Conservation (phyloP, 2,329 filamentous ascomycete genomes). For the Atkinsonella hypoxylon region DNA sequence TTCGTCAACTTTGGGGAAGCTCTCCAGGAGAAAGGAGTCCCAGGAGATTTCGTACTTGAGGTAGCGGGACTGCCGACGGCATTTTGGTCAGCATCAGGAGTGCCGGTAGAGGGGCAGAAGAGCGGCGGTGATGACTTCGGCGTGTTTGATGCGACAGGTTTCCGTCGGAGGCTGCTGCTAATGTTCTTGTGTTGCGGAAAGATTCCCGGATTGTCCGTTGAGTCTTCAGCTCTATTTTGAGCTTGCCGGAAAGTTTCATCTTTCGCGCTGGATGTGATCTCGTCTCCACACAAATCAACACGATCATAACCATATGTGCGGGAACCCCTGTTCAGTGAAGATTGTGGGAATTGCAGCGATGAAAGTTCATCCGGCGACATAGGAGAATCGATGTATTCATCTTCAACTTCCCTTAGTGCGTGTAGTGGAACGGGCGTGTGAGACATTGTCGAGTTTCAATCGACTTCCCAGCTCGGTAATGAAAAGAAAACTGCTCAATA, state of each 20-base stretch:
- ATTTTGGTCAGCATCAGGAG: neutral
- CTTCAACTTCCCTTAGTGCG: neutral
- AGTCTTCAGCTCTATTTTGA: neutral
- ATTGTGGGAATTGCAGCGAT: neutral
- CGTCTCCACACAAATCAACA: neutral
- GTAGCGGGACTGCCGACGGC: neutral
- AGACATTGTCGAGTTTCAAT: neutral
- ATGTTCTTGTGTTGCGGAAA: neutral
- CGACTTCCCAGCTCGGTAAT: neutral
- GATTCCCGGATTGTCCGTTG: neutral
- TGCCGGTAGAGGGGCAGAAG: neutral
- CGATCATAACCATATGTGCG: neutral
- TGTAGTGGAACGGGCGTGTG: neutral
- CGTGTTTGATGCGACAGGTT: neutral
- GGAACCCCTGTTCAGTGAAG: neutral
- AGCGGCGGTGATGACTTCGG: neutral
- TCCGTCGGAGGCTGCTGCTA: neutral
- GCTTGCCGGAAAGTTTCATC: neutral
- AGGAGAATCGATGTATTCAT: neutral
- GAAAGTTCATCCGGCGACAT: neutral
- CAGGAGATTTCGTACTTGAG: neutral
- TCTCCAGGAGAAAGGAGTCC: neutral
- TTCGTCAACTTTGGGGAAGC: neutral
- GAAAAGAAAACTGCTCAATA: neutral
- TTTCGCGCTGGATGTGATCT: neutral